phyloP scores from a whole-genome alignment of 257 asterid species.

The Primulina huaijiensis region DNA sequence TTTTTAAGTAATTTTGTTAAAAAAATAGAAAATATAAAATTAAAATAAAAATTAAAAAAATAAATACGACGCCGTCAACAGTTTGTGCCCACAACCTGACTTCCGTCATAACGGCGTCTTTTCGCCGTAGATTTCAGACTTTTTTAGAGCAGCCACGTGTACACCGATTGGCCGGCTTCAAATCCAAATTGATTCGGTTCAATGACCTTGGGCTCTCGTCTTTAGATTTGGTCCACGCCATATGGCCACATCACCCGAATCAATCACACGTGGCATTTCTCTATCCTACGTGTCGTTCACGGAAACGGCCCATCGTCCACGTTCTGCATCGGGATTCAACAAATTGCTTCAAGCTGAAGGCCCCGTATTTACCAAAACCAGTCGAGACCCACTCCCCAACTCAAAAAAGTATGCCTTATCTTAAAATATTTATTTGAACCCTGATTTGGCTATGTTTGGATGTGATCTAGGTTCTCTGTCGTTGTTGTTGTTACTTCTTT shows the following conservation, averaged over 20 bases:
- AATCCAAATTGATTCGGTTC: constrained; percentile 43
- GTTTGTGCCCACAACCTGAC: not conserved
- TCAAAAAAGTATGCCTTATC: constrained; percentile 6
- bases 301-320: constrained; percentile 35
- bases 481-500: no score
- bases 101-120: constrained; percentile 29
- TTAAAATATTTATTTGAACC: not conserved
- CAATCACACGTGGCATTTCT: constrained; percentile 16
- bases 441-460: not conserved
- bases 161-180: constrained; percentile 31
- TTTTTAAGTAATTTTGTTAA: no score
- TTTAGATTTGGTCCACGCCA: constrained; percentile 56
- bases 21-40: no score
- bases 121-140: constrained; percentile 22
- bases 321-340: constrained; percentile 29
- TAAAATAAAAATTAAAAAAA: no score
- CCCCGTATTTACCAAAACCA: constrained; percentile 17
- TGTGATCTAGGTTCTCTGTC: not conserved
- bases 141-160: constrained; percentile 48
- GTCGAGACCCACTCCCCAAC: constrained; percentile 16
- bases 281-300: constrained; percentile 37
- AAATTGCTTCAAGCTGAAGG: constrained; percentile 24
- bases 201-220: constrained; percentile 29
- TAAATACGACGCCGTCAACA: not conserved
- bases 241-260: constrained; percentile 24